Evolutionary conservation across 345 rosid genomes (phyloP).

Genomic region (Luvunga scandens): DNA sequence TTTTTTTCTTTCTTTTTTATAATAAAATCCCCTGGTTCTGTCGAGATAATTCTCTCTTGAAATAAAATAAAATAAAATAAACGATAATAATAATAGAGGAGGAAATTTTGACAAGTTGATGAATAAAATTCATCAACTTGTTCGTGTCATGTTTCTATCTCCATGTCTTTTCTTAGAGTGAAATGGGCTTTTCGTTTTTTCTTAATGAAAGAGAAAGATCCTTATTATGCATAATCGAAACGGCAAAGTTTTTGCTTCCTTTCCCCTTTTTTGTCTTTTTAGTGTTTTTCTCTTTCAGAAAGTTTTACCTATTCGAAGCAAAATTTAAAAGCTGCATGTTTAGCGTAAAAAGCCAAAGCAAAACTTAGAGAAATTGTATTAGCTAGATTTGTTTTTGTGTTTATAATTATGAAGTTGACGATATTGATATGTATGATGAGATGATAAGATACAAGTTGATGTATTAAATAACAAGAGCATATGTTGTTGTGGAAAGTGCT

Average conservation of each 20-base stretch:
- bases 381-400: neutral
- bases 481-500: neutral
- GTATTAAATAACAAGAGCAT: neutral
- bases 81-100: constrained; percentile 15
- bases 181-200: neutral
- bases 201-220: constrained; percentile 18
- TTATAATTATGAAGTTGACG: neutral
- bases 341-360: constrained; percentile 7
- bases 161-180: constrained; percentile 17
- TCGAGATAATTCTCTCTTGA: too few species aligned
- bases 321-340: neutral
- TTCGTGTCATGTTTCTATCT: constrained; percentile 29
- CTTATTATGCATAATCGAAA: constrained; percentile 26
- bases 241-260: constrained; percentile 22
- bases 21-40: too few species aligned
- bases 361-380: constrained; percentile 1
- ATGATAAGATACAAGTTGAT: too few species aligned
- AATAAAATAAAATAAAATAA: too few species aligned
- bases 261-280: neutral
- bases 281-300: neutral
- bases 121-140: constrained; percentile 13
- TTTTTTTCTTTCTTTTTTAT: neutral
- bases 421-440: too few species aligned
- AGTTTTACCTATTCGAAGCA: neutral
- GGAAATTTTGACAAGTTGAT: constrained; percentile 34